Conservation (phyloP, 129 eudicot species). For the Ambrosia trifida region DNA sequence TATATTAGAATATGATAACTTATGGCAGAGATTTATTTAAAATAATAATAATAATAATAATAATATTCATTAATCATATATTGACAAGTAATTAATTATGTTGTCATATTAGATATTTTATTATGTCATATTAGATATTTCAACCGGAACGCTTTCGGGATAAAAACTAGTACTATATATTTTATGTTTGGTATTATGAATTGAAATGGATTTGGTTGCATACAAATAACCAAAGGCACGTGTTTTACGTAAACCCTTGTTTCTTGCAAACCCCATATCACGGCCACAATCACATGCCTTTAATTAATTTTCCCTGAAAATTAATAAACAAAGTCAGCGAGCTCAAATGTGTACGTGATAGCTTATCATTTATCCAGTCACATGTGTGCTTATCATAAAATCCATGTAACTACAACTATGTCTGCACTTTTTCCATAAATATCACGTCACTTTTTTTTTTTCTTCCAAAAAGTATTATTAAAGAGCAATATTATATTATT, state of each 20-base stretch:
- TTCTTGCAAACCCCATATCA: neutral
- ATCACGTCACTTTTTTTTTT: neutral
- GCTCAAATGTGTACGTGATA: neutral
- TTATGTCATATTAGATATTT: too few relatives aligned
- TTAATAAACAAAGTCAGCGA: neutral
- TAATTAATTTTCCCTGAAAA: neutral
- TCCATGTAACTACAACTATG: neutral
- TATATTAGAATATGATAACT: too few relatives aligned
- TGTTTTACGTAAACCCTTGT: conserved; percentile 10
- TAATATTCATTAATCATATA: too few relatives aligned
- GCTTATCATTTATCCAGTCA: conserved; percentile 2
- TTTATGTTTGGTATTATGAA: neutral
- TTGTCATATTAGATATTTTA: too few relatives aligned
- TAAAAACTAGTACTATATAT: too few relatives aligned
- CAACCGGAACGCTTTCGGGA: too few relatives aligned
- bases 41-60: too few relatives aligned
- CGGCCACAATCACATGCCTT: neutral
- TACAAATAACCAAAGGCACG: conserved; percentile 3
- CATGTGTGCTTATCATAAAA: conserved; percentile 5
- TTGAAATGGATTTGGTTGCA: conserved; percentile 1
- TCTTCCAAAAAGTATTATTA: too few relatives aligned
- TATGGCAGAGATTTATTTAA: too few relatives aligned
- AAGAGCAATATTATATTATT: too few relatives aligned
- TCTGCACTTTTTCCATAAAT: neutral
- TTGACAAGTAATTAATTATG: too few relatives aligned